Conservation (phyloP, 148 eudicot genomes). For the Silene uniflora region DNA sequence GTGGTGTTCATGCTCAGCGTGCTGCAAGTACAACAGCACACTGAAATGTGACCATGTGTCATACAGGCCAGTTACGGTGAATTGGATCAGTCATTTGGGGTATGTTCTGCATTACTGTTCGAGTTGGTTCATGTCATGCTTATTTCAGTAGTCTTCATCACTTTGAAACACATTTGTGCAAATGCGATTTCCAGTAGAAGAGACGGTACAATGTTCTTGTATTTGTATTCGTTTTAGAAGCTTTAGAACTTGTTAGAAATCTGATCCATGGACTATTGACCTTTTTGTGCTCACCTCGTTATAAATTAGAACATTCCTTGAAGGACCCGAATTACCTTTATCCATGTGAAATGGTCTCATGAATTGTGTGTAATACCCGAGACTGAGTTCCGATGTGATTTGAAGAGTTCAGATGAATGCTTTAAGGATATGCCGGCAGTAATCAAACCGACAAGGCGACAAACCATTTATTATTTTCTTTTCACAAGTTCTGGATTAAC, state of each 20-base stretch:
- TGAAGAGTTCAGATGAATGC: not conserved
- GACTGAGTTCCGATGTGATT: not conserved
- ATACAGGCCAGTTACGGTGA: no score
- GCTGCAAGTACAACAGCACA: constrained; percentile 31
- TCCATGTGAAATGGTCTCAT: no score
- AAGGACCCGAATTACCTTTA: not conserved
- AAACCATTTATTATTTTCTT: no score
- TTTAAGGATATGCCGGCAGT: no score
- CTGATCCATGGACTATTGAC: not conserved
- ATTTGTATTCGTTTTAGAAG: not conserved
- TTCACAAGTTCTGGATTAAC: no score
- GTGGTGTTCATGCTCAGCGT: constrained; percentile 49
- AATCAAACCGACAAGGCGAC: no score
- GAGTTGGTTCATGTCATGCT: not conserved
- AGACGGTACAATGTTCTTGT: not conserved
- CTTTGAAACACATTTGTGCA: no score
- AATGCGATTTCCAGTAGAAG: not conserved
- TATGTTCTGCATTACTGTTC: not conserved
- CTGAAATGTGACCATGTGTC: not conserved
- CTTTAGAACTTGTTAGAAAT: constrained; percentile 5
- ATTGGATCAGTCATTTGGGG: not conserved
- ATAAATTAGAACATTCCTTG: not conserved
- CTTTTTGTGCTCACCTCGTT: not conserved
- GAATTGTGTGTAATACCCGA: not conserved
- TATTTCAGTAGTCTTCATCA: no score